phyloP scores from a whole-genome alignment of 2,329 filamentous ascomycete genomes.

The Diaporthe sp. region DNA sequence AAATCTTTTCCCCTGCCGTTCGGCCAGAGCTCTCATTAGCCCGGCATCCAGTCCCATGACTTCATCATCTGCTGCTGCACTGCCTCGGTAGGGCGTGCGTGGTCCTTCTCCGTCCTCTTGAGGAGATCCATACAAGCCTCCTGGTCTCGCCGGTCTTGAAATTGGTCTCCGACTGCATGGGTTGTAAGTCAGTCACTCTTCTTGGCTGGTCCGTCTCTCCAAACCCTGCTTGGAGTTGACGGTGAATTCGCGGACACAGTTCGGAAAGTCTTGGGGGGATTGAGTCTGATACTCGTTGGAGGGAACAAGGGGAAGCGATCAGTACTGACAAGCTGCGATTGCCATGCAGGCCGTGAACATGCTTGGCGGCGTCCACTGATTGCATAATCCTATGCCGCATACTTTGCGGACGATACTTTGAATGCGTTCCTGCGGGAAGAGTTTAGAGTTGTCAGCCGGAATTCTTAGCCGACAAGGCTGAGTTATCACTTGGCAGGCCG shows the following conservation, averaged over 20 bases:
- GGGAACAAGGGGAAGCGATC: slow-evolving; percentile 1
- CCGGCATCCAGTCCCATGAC: slow-evolving; percentile 44
- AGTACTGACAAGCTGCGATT: slow-evolving; percentile 63
- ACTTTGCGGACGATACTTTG: slow-evolving; percentile 62
- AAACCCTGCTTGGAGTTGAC: background rate
- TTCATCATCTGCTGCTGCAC: slow-evolving; percentile 48
- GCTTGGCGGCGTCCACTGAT: slow-evolving; percentile 66
- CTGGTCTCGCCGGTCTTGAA: slow-evolving; percentile 46
- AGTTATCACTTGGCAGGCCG: background rate
- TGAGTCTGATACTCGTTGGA: slow-evolving; percentile 27
- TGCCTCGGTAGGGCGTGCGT: slow-evolving; percentile 48
- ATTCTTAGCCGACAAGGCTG: slow-evolving; percentile 13
- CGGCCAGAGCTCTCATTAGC: slow-evolving; percentile 1
- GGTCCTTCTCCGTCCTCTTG: slow-evolving; percentile 46
- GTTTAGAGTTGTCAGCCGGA: slow-evolving; percentile 3
- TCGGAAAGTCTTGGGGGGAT: background rate
- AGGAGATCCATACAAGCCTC: slow-evolving; percentile 48
- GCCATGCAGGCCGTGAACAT: slow-evolving; percentile 70
- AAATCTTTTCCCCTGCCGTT: background rate
- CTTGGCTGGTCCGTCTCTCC: background rate
- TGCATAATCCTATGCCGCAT: slow-evolving; percentile 70
- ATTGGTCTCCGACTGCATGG: slow-evolving; percentile 48
- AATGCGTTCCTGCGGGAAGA: slow-evolving; percentile 53
- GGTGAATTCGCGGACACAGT: background rate
- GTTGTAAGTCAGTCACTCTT: slow-evolving; percentile 33